A percentile compares a stretch with the other conserved stretches of the same genome.
Conservation (phyloP, 805 yeast genomes). For the Candida anglica region DNA sequence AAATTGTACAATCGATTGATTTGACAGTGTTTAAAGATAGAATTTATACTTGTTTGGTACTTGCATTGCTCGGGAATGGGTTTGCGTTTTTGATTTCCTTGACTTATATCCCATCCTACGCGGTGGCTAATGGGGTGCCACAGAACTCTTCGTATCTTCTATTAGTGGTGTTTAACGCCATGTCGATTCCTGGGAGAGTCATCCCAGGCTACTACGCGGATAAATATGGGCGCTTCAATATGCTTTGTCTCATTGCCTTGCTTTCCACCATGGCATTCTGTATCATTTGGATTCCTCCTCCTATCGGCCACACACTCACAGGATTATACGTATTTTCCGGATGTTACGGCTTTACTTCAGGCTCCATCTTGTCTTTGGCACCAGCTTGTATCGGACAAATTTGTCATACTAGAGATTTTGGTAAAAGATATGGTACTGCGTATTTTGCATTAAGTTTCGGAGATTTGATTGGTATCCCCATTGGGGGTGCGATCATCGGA, state of each 20-base stretch:
- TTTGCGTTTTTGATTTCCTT: constrained; percentile 22
- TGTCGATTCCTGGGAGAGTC: constrained; percentile 24
- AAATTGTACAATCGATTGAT: constrained; percentile 19
- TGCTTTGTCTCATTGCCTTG: constrained; percentile 17
- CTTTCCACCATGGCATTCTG: constrained; percentile 15
- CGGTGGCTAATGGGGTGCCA: constrained; percentile 19
- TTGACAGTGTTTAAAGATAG: constrained; percentile 19
- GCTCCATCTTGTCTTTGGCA: constrained; percentile 19
- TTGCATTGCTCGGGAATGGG: constrained; percentile 24
- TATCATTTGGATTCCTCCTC: constrained; percentile 23
- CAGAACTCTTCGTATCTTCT: constrained; percentile 15
- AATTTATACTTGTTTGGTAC: constrained; percentile 18
- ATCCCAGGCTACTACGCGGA: constrained; percentile 23
- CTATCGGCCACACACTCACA: constrained; percentile 17
- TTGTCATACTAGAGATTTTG: constrained; percentile 20
- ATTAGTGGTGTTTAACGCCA: constrained; percentile 18
- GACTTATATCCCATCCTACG: constrained; percentile 21
- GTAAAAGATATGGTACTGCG: constrained; percentile 23
- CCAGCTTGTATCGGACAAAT: constrained; percentile 25
- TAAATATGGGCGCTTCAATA: constrained; percentile 20
- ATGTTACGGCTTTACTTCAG: constrained; percentile 24
- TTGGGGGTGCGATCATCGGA: constrained; percentile 23
- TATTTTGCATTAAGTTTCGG: constrained; percentile 22
- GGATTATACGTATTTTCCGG: constrained; percentile 22
- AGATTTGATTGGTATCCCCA: constrained; percentile 24